phyloP scores from a whole-genome alignment of 1,284 basidiomycete genomes.

The Apiotrichum veenhuisii region DNA sequence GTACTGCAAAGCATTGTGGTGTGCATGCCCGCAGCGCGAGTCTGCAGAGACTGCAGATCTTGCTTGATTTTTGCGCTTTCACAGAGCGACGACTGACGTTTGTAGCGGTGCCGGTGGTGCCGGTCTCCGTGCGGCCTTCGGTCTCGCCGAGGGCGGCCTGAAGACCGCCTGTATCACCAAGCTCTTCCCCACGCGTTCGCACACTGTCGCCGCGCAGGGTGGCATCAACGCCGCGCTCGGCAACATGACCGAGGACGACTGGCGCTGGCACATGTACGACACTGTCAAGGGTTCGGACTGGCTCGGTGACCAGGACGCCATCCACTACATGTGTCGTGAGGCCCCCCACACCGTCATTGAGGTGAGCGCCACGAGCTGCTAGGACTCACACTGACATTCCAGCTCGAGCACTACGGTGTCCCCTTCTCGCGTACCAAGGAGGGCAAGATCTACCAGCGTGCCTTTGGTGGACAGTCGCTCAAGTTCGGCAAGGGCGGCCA shows the following conservation, averaged over 20 bases:
- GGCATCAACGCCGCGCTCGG: constrained; percentile 99
- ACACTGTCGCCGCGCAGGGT: constrained; percentile 98
- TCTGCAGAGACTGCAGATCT: too few relatives aligned
- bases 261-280: constrained; percentile 99
- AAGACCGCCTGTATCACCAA: constrained; percentile 99
- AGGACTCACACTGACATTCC: constrained; percentile 10
- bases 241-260: constrained; percentile 99
- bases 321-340: constrained; percentile 98
- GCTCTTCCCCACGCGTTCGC: constrained; percentile 97
- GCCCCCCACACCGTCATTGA: constrained; percentile 91
- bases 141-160: constrained; percentile 96
- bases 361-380: constrained; percentile 56
- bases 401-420: constrained; percentile 98
- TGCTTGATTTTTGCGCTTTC: not conserved
- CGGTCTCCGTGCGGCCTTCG: constrained; percentile 96
- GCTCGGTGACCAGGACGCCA: constrained; percentile 99
- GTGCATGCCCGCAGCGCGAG: too few relatives aligned
- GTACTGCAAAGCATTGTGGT: constrained; percentile 46
- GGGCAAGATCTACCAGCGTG: constrained; percentile 99
- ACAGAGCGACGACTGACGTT: not conserved
- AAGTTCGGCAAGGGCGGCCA: constrained; percentile 98
- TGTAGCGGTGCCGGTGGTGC: constrained; percentile 92
- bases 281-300: constrained; percentile 99
- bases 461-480: constrained; percentile 97
- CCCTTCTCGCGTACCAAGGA: constrained; percentile 99